Percentiles rank a stretch among this genome's conserved stretches.
Evolutionary conservation across 257 asterid species (phyloP).

Genomic region (Scutellaria minor): DNA sequence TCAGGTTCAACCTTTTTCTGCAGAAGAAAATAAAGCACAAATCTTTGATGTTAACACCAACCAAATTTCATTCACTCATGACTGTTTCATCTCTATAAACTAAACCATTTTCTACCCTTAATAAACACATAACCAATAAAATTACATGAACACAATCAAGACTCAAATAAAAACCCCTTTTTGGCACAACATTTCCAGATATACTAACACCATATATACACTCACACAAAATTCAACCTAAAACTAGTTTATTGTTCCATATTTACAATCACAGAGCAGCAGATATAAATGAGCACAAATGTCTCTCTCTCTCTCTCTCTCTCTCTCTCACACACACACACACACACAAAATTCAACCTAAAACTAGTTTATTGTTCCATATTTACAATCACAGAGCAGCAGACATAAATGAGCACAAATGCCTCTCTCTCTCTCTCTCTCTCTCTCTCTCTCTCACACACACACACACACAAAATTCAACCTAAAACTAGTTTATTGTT

Average conservation of each 20-base stretch:
- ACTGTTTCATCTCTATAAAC: slow-evolving; percentile 8
- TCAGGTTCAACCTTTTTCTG: slow-evolving; percentile 46
- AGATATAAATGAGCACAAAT: slow-evolving; percentile 18
- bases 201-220: background rate
- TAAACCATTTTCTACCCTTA: background rate
- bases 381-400: slow-evolving; percentile 3
- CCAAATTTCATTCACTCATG: background rate
- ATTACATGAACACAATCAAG: background rate
- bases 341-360: no score
- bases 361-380: no score
- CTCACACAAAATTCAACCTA: no score
- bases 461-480: no score
- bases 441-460: no score
- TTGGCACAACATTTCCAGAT: background rate
- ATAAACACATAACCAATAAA: background rate
- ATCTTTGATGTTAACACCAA: background rate
- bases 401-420: slow-evolving; percentile 18
- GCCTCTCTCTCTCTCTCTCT: background rate
- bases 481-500: no score
- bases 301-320: background rate
- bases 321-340: no score
- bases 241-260: no score
- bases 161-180: background rate
- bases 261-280: slow-evolving; percentile 3
- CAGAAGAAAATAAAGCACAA: slow-evolving; percentile 33